phyloP scores from a whole-genome alignment of 805 yeast genomes.

The Cyberlindnera galapagoensis region DNA sequence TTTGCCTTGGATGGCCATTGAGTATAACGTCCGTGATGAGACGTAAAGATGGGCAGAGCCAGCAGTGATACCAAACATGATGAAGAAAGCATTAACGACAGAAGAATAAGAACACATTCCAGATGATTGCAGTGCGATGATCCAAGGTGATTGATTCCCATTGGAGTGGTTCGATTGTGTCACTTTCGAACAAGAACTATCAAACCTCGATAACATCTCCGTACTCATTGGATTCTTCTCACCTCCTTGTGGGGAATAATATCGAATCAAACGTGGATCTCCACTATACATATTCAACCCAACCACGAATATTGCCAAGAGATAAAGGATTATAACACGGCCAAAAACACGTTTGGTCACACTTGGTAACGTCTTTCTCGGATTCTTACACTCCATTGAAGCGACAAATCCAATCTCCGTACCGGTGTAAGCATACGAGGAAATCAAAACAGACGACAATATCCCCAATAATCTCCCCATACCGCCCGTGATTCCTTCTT shows the following conservation, averaged over 20 bases:
- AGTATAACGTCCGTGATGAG: constrained; percentile 49
- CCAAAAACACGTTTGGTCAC: constrained; percentile 74
- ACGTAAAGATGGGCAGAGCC: constrained; percentile 51
- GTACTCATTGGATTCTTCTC: constrained; percentile 9
- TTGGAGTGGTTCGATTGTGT: constrained; percentile 7
- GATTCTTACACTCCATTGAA: constrained; percentile 81
- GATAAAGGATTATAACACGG: constrained; percentile 58
- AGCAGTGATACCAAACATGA: constrained; percentile 48
- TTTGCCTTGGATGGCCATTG: constrained; percentile 46
- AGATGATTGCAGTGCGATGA: constrained; percentile 48
- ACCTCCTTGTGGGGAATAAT: constrained; percentile 25
- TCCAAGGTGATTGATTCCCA: constrained; percentile 51
- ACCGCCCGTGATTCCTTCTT: constrained; percentile 52
- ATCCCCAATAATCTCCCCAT: constrained; percentile 57
- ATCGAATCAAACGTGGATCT: constrained; percentile 64
- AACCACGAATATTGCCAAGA: constrained; percentile 60
- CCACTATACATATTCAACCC: constrained; percentile 73
- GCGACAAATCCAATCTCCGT: constrained; percentile 80
- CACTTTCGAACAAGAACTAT: constrained; percentile 7
- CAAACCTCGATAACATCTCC: not conserved
- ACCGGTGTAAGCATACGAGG: constrained; percentile 74
- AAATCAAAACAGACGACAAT: constrained; percentile 52
- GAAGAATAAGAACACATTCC: constrained; percentile 43
- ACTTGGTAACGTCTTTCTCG: constrained; percentile 67
- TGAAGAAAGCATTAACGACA: constrained; percentile 42